Percentiles rank a stretch among this genome's conserved stretches.
These are phyloP conservation scores for Eucommia ulmoides DNA, from an alignment of 257 asterid species.

Conservation along the genomic window DNA sequence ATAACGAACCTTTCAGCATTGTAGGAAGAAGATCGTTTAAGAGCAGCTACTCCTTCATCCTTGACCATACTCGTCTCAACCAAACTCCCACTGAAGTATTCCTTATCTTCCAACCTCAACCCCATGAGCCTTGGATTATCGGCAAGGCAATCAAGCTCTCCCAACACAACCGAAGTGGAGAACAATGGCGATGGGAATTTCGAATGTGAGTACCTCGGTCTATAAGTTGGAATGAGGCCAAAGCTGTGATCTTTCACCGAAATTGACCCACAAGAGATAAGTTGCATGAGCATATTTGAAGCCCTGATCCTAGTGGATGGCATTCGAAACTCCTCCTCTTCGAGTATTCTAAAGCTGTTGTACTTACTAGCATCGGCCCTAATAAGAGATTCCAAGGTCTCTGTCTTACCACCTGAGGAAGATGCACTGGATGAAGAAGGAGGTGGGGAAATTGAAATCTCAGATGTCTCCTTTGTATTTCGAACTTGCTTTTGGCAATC, in stretches of 20 bases:
- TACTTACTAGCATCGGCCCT: slow-evolving; percentile 72
- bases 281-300: slow-evolving; percentile 78
- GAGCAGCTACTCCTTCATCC: slow-evolving; percentile 54
- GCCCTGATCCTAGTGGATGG: slow-evolving; percentile 60
- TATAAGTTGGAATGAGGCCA: slow-evolving; percentile 71
- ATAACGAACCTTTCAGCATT: slow-evolving; percentile 80
- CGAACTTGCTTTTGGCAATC: slow-evolving; percentile 18
- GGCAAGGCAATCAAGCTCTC: slow-evolving; percentile 62
- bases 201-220: slow-evolving; percentile 71
- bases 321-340: slow-evolving; percentile 47
- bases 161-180: slow-evolving; percentile 58
- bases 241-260: slow-evolving; percentile 84
- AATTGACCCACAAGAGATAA: slow-evolving; percentile 86
- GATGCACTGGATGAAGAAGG: slow-evolving; percentile 67
- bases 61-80: slow-evolving; percentile 56
- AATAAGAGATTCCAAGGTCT: slow-evolving; percentile 83
- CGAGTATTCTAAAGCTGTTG: slow-evolving; percentile 66
- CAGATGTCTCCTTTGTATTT: slow-evolving; percentile 32
- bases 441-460: slow-evolving; percentile 53
- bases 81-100: slow-evolving; percentile 87
- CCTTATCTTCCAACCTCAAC: slow-evolving; percentile 67
- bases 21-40: slow-evolving; percentile 77
- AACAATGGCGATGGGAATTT: slow-evolving; percentile 67
- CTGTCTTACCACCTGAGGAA: slow-evolving; percentile 63
- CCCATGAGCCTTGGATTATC: slow-evolving; percentile 63